Percentiles rank a stretch among this genome's conserved stretches.
These are phyloP conservation scores for Volvox carteri DNA, from an alignment of 163 green algal genomes.

Conservation along the genomic window DNA sequence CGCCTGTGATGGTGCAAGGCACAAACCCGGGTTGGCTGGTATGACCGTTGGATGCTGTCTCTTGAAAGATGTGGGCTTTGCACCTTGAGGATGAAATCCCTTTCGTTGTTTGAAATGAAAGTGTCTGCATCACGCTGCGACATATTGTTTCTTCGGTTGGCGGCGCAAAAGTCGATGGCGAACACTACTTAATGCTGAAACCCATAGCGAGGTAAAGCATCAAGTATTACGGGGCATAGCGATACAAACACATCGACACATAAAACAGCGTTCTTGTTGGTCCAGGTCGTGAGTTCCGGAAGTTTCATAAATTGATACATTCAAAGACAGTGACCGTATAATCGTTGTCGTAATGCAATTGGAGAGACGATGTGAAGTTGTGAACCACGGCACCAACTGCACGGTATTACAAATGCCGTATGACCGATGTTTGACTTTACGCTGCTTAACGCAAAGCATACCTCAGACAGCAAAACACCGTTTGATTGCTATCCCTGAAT, in stretches of 20 bases:
- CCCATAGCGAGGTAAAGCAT: not conserved
- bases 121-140: conserved; percentile 67
- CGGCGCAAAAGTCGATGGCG: not conserved
- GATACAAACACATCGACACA: not conserved
- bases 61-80: not conserved
- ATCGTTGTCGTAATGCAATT: not conserved
- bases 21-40: not conserved
- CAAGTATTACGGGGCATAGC: not conserved
- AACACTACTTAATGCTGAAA: not conserved
- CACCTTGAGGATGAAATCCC: conserved; percentile 83
- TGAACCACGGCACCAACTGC: not conserved
- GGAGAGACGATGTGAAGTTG: not conserved
- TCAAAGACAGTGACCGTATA: too few species aligned
- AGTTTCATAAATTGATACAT: not conserved
- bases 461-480: too few species aligned
- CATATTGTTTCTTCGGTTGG: conserved; percentile 22
- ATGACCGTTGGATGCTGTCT: not conserved
- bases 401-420: not conserved
- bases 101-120: conserved; percentile 79
- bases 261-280: not conserved
- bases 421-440: too few species aligned
- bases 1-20: conserved; percentile 63
- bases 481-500: too few species aligned
- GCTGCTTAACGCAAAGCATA: too few species aligned
- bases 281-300: not conserved